Percentiles rank a stretch among this genome's conserved stretches.
Conservation (phyloP, 805 yeast genomes). For the Maudiozyma barnettii region DNA sequence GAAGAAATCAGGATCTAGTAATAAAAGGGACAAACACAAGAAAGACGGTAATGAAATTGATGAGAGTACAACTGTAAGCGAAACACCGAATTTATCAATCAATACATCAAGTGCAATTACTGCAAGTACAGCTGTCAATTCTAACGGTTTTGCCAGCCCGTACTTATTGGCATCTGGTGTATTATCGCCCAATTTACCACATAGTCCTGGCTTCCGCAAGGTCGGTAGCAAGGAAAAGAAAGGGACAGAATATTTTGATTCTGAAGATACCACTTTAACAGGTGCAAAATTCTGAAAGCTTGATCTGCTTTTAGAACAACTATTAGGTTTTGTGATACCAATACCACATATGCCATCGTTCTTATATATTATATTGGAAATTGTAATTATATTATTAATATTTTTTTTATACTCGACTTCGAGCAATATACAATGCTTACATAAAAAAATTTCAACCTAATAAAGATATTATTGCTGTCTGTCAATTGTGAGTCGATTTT, state of each 20-base stretch:
- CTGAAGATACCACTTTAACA: not conserved
- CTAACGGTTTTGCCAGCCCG: conserved; percentile 55
- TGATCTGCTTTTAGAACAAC: too few species aligned
- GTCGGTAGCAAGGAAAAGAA: conserved; percentile 1
- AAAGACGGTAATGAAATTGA: not conserved
- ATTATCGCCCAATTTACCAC: conserved; percentile 38
- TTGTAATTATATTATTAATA: not conserved
- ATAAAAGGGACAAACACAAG: conserved; percentile 2
- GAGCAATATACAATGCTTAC: too few species aligned
- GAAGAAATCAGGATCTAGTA: conserved; percentile 6
- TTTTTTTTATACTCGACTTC: too few species aligned
- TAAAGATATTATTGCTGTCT: too few species aligned
- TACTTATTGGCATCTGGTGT: conserved; percentile 57
- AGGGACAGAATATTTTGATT: conserved; percentile 6
- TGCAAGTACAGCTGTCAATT: conserved; percentile 15
- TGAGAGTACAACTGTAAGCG: conserved; percentile 13
- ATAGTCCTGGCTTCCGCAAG: conserved; percentile 6
- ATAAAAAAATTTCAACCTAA: too few species aligned
- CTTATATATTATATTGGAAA: not conserved
- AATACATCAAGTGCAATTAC: conserved; percentile 5
- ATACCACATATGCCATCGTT: not conserved
- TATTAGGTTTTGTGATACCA: not conserved
- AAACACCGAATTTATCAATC: conserved; percentile 3
- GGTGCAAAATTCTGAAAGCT: not conserved
- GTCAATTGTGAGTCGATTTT: too few species aligned